A percentile compares a stretch with the other conserved stretches of the same genome.
Conservation (phyloP, 164 flowering plant species). For the Piper longum region DNA sequence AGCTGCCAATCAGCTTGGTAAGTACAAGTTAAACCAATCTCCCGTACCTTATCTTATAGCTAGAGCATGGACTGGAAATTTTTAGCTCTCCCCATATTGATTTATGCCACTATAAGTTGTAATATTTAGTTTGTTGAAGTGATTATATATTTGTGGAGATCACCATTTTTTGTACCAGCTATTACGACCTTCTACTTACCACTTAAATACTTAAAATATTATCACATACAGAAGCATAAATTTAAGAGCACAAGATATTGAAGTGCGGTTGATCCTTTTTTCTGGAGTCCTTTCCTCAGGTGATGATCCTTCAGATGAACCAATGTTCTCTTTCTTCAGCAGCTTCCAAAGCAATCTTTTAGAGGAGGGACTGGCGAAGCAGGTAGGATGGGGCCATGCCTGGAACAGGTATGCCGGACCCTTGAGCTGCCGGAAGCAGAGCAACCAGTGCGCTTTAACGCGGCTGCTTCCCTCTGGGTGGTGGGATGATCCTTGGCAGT, state of each 20-base stretch:
- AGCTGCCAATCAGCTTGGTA: conserved; percentile 66
- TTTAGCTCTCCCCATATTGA: too few species aligned
- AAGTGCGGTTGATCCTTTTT: too few species aligned
- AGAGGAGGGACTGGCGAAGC: conserved; percentile 50
- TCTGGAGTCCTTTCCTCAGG: conserved; percentile 20
- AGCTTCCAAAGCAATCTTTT: conserved; percentile 84
- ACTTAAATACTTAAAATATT: too few species aligned
- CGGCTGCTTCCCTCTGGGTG: conserved; percentile 90
- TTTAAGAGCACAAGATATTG: too few species aligned
- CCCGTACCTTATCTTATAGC: neutral
- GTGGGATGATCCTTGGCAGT: conserved; percentile 98
- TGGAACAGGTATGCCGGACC: conserved; percentile 96
- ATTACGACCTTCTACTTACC: too few species aligned
- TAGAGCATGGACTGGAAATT: neutral
- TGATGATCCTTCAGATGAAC: conserved; percentile 20
- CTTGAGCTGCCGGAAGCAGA: conserved; percentile 64
- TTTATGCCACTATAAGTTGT: too few species aligned
- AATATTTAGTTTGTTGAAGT: too few species aligned
- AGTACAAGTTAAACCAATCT: neutral
- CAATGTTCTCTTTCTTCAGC: conserved; percentile 60
- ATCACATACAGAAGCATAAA: too few species aligned
- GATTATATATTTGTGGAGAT: too few species aligned
- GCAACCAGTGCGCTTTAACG: conserved; percentile 66
- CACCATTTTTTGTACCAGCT: too few species aligned
- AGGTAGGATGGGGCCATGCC: conserved; percentile 92